Conservation (phyloP, 352 stramenopile species). For the Pythium utonaiense region DNA sequence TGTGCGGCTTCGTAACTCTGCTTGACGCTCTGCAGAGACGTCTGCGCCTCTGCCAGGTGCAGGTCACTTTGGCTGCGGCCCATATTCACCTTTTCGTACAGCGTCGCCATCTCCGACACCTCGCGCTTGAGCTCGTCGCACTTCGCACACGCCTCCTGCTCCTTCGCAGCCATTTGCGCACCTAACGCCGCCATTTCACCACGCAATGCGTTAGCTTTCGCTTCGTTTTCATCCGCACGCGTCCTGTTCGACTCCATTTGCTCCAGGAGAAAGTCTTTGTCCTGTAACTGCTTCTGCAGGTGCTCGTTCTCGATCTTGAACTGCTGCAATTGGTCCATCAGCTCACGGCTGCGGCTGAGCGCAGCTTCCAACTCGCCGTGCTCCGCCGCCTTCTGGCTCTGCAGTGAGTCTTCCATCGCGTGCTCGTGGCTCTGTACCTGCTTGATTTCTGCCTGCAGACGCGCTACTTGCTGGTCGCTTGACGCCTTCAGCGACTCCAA, state of each 20-base stretch:
- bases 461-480: conserved; percentile 34
- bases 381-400: conserved; percentile 20
- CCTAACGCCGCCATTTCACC: conserved; percentile 32
- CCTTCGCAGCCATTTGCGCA: conserved; percentile 32
- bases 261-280: conserved; percentile 67
- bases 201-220: conserved; percentile 30
- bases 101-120: conserved; percentile 38
- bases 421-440: conserved; percentile 33
- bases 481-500: conserved; percentile 36
- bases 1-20: conserved; percentile 34
- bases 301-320: conserved; percentile 77
- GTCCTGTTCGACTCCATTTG: conserved; percentile 46
- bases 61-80: conserved; percentile 49
- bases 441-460: conserved; percentile 36
- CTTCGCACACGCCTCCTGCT: conserved; percentile 31
- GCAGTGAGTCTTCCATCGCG: conserved; percentile 30
- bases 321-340: conserved; percentile 51
- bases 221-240: conserved; percentile 46
- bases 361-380: conserved; percentile 36
- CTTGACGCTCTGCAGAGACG: conserved; percentile 41
- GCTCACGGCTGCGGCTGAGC: conserved; percentile 30
- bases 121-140: conserved; percentile 44
- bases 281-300: conserved; percentile 59
- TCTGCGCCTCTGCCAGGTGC: conserved; percentile 54
- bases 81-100: conserved; percentile 67